These are phyloP conservation scores for Leccinum aurantiacum DNA, from an alignment of 768 basidiomycete species.

Conservation along the genomic window DNA sequence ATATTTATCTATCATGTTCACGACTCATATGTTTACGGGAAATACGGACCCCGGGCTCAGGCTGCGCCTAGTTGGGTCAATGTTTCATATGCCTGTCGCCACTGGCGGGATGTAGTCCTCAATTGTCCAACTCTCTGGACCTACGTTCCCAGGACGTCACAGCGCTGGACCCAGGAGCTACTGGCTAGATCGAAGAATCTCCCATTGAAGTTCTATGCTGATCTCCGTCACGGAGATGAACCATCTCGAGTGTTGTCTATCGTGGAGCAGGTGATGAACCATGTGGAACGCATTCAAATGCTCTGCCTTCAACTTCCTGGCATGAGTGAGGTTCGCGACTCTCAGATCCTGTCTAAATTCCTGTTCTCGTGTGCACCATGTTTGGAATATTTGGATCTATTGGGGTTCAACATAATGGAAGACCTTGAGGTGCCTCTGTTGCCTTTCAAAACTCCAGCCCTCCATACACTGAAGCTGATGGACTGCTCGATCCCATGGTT, in stretches of 20 bases:
- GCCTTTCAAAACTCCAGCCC: neutral
- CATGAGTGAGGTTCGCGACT: neutral
- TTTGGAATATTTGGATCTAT: too few relatives aligned
- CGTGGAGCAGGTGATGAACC: neutral
- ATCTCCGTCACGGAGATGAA: too few relatives aligned
- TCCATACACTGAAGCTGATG: neutral
- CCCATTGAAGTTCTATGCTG: neutral
- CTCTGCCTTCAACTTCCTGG: neutral
- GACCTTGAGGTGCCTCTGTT: neutral
- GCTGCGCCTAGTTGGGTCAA: neutral
- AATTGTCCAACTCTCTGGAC: neutral
- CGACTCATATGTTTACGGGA: neutral
- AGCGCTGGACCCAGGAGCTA: neutral
- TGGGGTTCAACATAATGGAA: too few relatives aligned
- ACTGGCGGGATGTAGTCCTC: neutral
- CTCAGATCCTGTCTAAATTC: neutral
- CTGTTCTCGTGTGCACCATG: too few relatives aligned
- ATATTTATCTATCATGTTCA: neutral
- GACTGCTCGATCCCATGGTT: neutral
- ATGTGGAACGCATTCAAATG: neutral
- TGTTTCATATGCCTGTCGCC: neutral
- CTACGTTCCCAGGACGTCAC: neutral
- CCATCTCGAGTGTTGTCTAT: neutral
- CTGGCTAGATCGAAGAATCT: neutral
- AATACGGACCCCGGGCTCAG: neutral